Base-by-base conservation (phyloP, 768 basidiomycete genomes). In the Mrakia hoshinonis region DNA sequence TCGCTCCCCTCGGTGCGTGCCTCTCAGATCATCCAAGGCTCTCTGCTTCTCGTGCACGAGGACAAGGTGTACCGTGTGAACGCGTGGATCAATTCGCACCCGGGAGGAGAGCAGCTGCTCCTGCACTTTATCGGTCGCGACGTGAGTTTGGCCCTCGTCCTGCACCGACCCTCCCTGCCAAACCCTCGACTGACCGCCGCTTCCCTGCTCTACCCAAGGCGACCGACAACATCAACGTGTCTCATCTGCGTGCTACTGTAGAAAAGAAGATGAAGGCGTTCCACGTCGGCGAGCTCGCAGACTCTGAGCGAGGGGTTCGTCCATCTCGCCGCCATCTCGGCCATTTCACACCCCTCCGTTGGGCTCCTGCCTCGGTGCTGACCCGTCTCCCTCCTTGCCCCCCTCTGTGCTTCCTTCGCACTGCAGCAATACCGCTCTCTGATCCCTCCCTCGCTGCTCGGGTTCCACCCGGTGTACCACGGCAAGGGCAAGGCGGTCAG, bases 221-320 rank as follows among this genome's bases (percentile, higher is more conserved):
- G 5, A 68, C 67, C 15, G 67, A 68, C 54, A 47, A 68, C 29
- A 68, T 68, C 67, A 68, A 68, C 46, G 67, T 68, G 39, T 68
- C 67, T 4, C 67, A 68, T n/a, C 20, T 20, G 1, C 31, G 26
- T 15, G 24, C 36, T 20, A 68, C 26, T 18, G 22, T 68, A 4
- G 43, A 20, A 5, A 68, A 46, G 20, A 54, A 60, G 48, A 12
- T 68, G 12, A 55, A 68, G 46, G 26, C 67, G 9, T 68, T 68
- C 38, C 54, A 48, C 52, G 67, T 58, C n/a, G 67, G 67, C 31
- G 36, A 48, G 24, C 67, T 68, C 4, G 48, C 52, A 48, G 67
- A 68, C 36, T 54, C 67, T 10, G 52, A 68, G 67, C 52, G n/a
- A 11, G 67, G 52, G 7, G 67, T 68, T 12, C 13, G 67, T 55